Percentiles rank a stretch among this genome's conserved stretches.
Evolutionary conservation across 495 filamentous ascomycete species (phyloP).

Genomic region (Penicillium turbatum): DNA sequence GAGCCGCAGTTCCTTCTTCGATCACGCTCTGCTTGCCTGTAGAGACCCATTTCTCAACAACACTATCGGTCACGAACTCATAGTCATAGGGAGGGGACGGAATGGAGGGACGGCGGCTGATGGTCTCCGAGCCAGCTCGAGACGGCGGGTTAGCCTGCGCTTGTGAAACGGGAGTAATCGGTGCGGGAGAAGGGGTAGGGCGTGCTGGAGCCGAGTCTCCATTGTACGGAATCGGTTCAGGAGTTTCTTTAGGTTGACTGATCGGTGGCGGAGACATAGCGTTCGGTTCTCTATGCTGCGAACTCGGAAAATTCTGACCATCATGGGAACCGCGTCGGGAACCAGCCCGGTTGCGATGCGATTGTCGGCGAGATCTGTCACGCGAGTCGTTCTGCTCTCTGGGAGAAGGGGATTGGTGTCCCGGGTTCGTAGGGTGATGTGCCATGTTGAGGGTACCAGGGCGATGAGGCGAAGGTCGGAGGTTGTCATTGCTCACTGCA

Average conservation of each 20-base stretch:
- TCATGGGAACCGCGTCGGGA: conserved; percentile 32
- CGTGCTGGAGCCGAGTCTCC: conserved; percentile 17
- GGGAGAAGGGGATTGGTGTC: conserved; percentile 32
- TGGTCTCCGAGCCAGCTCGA: conserved; percentile 14
- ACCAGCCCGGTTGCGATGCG: conserved; percentile 38
- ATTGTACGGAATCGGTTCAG: conserved; percentile 26
- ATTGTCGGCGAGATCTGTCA: conserved; percentile 39
- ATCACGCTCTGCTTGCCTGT: conserved; percentile 45
- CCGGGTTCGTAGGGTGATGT: conserved; percentile 39
- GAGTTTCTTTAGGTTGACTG: conserved; percentile 23
- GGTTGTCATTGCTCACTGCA: conserved; percentile 43
- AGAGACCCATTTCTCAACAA: conserved; percentile 47
- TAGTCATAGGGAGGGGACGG: conserved; percentile 47
- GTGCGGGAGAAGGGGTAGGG: conserved; percentile 26
- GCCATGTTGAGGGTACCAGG: conserved; percentile 57
- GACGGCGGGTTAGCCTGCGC: conserved; percentile 20
- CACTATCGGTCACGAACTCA: conserved; percentile 52
- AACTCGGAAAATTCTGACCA: conserved; percentile 30
- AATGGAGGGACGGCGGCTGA: conserved; percentile 16
- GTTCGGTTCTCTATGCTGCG: conserved; percentile 28
- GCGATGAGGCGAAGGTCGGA: conserved; percentile 61
- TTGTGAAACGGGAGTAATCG: conserved; percentile 24
- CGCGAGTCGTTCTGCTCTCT: conserved; percentile 45
- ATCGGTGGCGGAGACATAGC: conserved; percentile 40
- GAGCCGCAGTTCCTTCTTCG: conserved; percentile 47